Percentiles rank a stretch among this genome's conserved stretches.
These are phyloP conservation scores for Rhodomyrtus psidioides DNA, from an alignment of 441 rosid species.

Conservation along the genomic window DNA sequence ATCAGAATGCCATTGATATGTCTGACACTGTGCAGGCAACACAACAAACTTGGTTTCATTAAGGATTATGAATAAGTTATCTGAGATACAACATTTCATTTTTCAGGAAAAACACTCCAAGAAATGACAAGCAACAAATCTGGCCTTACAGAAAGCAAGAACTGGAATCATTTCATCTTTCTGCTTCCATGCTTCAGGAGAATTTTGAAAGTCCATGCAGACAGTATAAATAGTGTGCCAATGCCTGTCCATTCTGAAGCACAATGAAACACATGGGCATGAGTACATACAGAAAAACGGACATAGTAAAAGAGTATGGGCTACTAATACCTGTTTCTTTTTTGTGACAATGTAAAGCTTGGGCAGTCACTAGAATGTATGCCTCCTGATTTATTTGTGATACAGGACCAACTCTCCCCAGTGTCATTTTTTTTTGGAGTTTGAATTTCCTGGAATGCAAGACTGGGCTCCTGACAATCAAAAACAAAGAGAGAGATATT, in stretches of 20 bases:
- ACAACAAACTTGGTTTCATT: background rate
- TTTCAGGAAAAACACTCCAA: background rate
- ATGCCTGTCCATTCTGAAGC: constrained; percentile 34
- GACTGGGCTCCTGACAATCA: constrained; percentile 19
- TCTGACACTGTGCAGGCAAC: background rate
- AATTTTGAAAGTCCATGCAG: constrained; percentile 44
- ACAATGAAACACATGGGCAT: constrained; percentile 11
- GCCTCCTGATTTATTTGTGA: constrained; percentile 32
- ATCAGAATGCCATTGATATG: background rate
- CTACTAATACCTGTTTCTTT: constrained; percentile 23
- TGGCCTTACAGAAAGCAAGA: constrained; percentile 29
- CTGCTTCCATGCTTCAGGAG: constrained; percentile 42
- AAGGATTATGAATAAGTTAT: background rate
- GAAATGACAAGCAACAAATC: background rate
- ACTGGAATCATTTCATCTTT: constrained; percentile 14
- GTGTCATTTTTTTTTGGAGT: constrained; percentile 30
- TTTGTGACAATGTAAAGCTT: constrained; percentile 24
- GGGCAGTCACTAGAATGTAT: constrained; percentile 16
- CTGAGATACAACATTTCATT: background rate
- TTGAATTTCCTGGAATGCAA: constrained; percentile 30
- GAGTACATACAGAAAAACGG: constrained; percentile 7
- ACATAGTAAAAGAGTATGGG: background rate
- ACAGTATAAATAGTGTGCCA: constrained; percentile 80
- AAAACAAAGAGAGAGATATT: constrained; percentile 19
- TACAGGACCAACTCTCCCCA: constrained; percentile 22